Conservation (phyloP, 805 yeast species). For the Cyberlindnera xishuangbannaensis region DNA sequence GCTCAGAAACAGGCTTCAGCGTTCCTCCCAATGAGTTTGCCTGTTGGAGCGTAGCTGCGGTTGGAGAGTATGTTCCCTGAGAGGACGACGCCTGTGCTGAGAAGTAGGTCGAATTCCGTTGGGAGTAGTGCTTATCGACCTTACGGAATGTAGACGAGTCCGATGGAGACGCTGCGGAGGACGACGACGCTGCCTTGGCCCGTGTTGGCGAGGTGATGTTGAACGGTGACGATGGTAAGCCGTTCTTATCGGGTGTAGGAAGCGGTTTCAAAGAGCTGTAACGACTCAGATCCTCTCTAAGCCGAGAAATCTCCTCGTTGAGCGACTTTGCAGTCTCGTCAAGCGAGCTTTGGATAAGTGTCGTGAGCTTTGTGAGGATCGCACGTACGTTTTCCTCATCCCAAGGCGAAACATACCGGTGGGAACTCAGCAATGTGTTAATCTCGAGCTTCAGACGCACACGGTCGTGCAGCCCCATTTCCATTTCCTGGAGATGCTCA, state of each 20-base stretch:
- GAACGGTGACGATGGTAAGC: conserved; percentile 23
- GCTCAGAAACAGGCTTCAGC: conserved; percentile 41
- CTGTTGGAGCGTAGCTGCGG: conserved; percentile 6
- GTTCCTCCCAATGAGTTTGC: conserved; percentile 7
- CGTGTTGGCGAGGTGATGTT: conserved; percentile 26
- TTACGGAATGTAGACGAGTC: conserved; percentile 6
- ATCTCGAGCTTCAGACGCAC: conserved; percentile 55
- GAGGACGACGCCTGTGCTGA: conserved; percentile 1
- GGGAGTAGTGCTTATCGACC: conserved; percentile 5
- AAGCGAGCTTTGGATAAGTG: conserved; percentile 12
- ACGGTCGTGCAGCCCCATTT: conserved; percentile 51
- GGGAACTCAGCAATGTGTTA: conserved; percentile 37
- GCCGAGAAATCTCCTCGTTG: conserved; percentile 14
- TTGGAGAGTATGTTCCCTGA: conserved; percentile 14
- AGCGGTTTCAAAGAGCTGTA: conserved; percentile 13
- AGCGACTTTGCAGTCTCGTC: conserved; percentile 6
- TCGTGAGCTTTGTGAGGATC: conserved; percentile 12
- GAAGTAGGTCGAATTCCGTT: conserved; percentile 12
- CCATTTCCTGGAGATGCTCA: conserved; percentile 70
- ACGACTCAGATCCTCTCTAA: conserved; percentile 16
- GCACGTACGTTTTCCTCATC: conserved; percentile 10
- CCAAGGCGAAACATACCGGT: conserved; percentile 8
- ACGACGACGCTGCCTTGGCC: conserved; percentile 7
- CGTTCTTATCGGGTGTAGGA: conserved; percentile 22
- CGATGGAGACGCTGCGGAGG: conserved; percentile 9